phyloP scores from a whole-genome alignment of 805 yeast species.

The Kodamaea laetipori region DNA sequence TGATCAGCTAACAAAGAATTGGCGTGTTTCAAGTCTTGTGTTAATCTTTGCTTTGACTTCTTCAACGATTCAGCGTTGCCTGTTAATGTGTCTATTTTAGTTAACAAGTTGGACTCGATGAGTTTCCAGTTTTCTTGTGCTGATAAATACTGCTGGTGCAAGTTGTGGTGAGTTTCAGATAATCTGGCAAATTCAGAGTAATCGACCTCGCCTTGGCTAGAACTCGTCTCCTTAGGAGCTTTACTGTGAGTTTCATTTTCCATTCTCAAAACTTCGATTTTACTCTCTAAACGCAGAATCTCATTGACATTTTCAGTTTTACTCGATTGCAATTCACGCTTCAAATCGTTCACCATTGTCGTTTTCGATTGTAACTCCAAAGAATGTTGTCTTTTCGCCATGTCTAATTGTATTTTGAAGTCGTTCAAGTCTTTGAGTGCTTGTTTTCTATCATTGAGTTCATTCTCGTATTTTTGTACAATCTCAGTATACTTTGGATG shows the following conservation, averaged over 20 bases:
- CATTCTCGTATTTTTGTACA: conserved; percentile 21
- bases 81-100: conserved; percentile 43
- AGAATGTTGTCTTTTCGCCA: conserved; percentile 29
- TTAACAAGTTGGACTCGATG: conserved; percentile 67
- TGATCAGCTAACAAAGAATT: neutral
- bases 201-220: neutral
- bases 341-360: conserved; percentile 32
- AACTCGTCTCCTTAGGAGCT: neutral
- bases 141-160: conserved; percentile 71
- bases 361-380: conserved; percentile 39
- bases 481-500: conserved; percentile 28
- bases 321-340: conserved; percentile 31
- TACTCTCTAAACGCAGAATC: conserved; percentile 61
- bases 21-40: conserved; percentile 37
- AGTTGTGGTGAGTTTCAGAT: conserved; percentile 50
- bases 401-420: conserved; percentile 34
- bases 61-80: conserved; percentile 31
- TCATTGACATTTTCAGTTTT: conserved; percentile 35
- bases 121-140: conserved; percentile 83
- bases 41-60: conserved; percentile 29
- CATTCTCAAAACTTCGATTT: conserved; percentile 67
- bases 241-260: conserved; percentile 49
- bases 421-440: conserved; percentile 31
- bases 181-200: conserved; percentile 41
- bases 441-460: conserved; percentile 23